Conservation (phyloP, 78 protist genomes). For the Dictyostelium purpureum region DNA sequence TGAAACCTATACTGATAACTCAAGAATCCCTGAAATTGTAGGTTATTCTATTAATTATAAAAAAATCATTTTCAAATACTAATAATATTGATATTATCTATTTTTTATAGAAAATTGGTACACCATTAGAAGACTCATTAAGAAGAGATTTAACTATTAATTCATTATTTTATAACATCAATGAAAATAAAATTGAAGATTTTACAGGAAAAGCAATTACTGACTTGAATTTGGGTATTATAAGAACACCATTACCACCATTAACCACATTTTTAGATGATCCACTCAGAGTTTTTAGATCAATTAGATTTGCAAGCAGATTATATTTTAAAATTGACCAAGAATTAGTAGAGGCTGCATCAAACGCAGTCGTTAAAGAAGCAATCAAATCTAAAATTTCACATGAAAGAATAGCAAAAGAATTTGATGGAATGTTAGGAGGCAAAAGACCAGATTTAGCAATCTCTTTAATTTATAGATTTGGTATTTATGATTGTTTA, state of each 20-base stretch:
- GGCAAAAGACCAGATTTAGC: conserved; percentile 44
- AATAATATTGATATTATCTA: background rate
- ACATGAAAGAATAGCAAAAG: conserved; percentile 87
- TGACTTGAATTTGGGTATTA: conserved; percentile 82
- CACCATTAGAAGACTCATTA: conserved; percentile 93
- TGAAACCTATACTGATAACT: conserved; percentile 86
- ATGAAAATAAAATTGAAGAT: conserved; percentile 86
- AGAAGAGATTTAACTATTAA: conserved; percentile 98
- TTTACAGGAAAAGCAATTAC: conserved; percentile 86
- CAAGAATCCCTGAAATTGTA: conserved; percentile 88
- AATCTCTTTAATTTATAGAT: conserved; percentile 10
- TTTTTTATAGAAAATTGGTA: conserved; percentile 80
- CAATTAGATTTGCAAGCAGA: conserved; percentile 92
- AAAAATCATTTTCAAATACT: background rate
- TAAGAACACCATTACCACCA: conserved; percentile 95
- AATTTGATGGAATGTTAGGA: conserved; percentile 81
- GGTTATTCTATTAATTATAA: background rate
- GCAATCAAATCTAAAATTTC: conserved; percentile 83
- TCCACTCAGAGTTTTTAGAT: conserved; percentile 96
- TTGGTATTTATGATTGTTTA: conserved; percentile 52
- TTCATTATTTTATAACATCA: conserved; percentile 95
- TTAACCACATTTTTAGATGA: conserved; percentile 95
- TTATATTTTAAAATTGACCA: conserved; percentile 76
- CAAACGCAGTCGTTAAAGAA: conserved; percentile 12
- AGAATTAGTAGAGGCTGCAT: conserved; percentile 44